Conservation (phyloP, 2,329 filamentous ascomycete species). For the Clarireedia hainanense region DNA sequence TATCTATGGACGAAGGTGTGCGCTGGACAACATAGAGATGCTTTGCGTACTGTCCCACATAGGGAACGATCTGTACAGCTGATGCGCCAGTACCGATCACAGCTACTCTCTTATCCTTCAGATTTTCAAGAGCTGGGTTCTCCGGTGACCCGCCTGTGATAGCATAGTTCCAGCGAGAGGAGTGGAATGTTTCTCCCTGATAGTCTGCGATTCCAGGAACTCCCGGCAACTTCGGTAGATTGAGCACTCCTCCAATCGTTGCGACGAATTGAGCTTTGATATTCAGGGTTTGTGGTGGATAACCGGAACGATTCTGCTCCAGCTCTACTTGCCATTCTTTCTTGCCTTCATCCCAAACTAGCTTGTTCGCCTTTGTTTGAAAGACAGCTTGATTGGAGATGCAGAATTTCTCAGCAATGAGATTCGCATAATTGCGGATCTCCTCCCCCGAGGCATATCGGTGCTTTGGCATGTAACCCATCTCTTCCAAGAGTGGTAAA, state of each 20-base stretch:
- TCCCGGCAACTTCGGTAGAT: slow-evolving; percentile 35
- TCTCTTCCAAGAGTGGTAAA: background rate
- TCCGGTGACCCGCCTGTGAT: slow-evolving; percentile 17
- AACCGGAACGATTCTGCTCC: slow-evolving; percentile 21
- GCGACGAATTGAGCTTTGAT: background rate
- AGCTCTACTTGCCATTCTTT: slow-evolving; percentile 5
- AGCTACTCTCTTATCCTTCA: slow-evolving; percentile 21
- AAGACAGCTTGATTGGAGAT: slow-evolving; percentile 24
- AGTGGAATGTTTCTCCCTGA: slow-evolving; percentile 36
- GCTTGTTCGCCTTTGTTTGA: slow-evolving; percentile 5
- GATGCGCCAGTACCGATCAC: slow-evolving; percentile 26
- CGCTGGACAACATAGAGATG: slow-evolving; percentile 50
- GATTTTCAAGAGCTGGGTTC: slow-evolving; percentile 15
- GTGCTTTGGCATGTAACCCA: slow-evolving; percentile 35
- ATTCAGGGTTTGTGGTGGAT: background rate
- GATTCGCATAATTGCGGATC: slow-evolving; percentile 35
- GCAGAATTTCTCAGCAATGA: slow-evolving; percentile 36
- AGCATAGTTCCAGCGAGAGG: slow-evolving; percentile 37
- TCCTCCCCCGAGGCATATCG: slow-evolving; percentile 9
- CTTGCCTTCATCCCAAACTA: slow-evolving; percentile 9
- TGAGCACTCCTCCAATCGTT: background rate
- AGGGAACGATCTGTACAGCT: slow-evolving; percentile 27
- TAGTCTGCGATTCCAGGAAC: slow-evolving; percentile 34
- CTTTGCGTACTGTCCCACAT: slow-evolving; percentile 39
- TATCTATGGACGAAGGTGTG: slow-evolving; percentile 39